Evolutionary conservation across 2,329 filamentous ascomycete species (phyloP), one percentile per base, ranked within the genome.

Genomic region (Pezicula neosporulosa): DNA sequence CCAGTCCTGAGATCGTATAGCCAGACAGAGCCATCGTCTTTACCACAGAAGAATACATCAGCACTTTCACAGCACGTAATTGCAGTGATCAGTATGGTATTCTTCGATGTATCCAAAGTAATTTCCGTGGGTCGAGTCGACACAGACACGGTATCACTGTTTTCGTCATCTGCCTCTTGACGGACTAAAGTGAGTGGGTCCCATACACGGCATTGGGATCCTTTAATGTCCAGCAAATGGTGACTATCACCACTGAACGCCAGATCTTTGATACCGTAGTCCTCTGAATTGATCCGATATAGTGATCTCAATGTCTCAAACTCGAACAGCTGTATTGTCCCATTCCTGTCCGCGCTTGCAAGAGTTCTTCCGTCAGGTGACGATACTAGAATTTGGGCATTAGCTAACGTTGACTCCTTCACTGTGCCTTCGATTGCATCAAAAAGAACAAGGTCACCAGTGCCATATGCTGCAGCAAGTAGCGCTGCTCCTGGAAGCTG

Each of bases 181-280:
- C 61, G 52, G 3, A 67, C 57, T 5, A 72, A 58, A 16, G 60
- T 63, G 3, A 62, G 51, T 13, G 68, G 68, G 6, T 66, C 67
- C 70, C 70, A 72, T 3, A 71, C 59, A n/a, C 64, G 58, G 39
- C 60, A 67, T 44, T 66, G 64, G 3, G 55, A 56, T 12, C 58
- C 60, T 42, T 61, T 58, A 7, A 70, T 59, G 39, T 71, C 67
- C 38, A 68, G 41, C 48, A 72, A 63, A 6, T 65, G 63, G 7
- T 61, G 50, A 16, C 64, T 60, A 47, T 70, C 66, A 9, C 48
- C 39, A 49, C 56, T 67, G 38, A 71, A 70, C 3, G 56, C 54
- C 9, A 72, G 47, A 1, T 48, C 55, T 36, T 56, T 54, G 18
- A 71, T 65, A 1, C 51, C 42, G 21, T 64, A 56, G 3, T 67